These are phyloP conservation scores for Vigna hirtella DNA, from an alignment of 306 rosid genomes.

Conservation along the genomic window DNA sequence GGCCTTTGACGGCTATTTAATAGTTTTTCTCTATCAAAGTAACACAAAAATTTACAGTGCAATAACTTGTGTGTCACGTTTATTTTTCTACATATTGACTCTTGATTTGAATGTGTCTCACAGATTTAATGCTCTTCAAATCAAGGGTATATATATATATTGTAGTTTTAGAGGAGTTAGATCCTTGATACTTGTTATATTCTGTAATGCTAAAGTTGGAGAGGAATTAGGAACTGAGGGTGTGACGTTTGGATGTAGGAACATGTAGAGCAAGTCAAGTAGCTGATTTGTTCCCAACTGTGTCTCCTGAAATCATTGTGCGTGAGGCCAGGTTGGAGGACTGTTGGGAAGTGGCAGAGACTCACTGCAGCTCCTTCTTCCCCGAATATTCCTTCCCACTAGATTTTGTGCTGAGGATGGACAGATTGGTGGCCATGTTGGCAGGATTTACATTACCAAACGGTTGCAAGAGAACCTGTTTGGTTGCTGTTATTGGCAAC, in stretches of 20 bases:
- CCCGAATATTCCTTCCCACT: constrained; percentile 88
- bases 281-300: constrained; percentile 75
- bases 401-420: constrained; percentile 83
- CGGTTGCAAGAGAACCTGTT: constrained; percentile 83
- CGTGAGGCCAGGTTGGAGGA: constrained; percentile 96
- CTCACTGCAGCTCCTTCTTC: constrained; percentile 98
- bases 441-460: constrained; percentile 81
- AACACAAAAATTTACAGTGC: no score
- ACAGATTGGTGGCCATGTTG: constrained; percentile 86
- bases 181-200: not conserved
- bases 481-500: constrained; percentile 86
- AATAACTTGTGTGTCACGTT: no score
- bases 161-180: not conserved
- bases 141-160: not conserved
- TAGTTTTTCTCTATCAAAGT: no score
- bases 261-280: constrained; percentile 88
- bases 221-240: constrained; percentile 29
- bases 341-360: constrained; percentile 99
- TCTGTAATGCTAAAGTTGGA: constrained; percentile 21
- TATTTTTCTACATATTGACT: no score
- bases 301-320: constrained; percentile 80
- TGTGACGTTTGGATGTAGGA: constrained; percentile 65
- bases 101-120: not conserved
- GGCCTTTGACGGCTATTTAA: no score
- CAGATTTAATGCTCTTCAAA: not conserved